phyloP scores from a whole-genome alignment of 2,329 filamentous ascomycete genomes.

The Celoporthe dispersa region DNA sequence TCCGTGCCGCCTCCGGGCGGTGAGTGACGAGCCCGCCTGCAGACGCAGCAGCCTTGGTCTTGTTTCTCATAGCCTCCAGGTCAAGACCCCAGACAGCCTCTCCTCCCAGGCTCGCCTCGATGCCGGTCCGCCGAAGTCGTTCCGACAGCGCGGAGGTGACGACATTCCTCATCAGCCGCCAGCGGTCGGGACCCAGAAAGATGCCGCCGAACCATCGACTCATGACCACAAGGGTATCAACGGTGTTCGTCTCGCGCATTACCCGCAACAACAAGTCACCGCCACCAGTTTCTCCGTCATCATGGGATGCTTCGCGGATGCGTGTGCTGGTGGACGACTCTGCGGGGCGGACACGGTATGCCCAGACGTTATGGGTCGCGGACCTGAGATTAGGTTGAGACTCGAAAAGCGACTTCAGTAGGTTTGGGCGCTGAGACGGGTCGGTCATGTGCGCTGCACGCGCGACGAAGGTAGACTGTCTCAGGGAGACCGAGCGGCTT shows the following conservation, averaged over 20 bases:
- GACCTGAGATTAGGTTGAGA: constrained; percentile 54
- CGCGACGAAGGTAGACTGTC: constrained; percentile 61
- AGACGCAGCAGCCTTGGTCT: constrained; percentile 39
- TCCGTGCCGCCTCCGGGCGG: constrained; percentile 69
- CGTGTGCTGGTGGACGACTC: constrained; percentile 42
- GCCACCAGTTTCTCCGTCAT: constrained; percentile 65
- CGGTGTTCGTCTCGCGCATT: constrained; percentile 54
- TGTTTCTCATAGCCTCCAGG: constrained; percentile 53
- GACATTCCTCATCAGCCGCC: constrained; percentile 64
- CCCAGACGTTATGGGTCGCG: constrained; percentile 65
- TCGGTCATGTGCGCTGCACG: constrained; percentile 50
- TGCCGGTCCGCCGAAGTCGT: constrained; percentile 48
- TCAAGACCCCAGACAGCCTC: constrained; percentile 67
- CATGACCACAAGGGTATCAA: constrained; percentile 61
- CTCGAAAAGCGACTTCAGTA: constrained; percentile 53
- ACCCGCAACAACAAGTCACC: constrained; percentile 60
- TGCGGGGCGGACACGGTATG: constrained; percentile 46
- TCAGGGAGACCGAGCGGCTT: constrained; percentile 56
- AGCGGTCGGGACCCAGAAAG: constrained; percentile 65
- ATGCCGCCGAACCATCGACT: constrained; percentile 67
- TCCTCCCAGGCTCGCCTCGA: constrained; percentile 46
- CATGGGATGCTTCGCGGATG: constrained; percentile 55
- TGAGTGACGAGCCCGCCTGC: constrained; percentile 70
- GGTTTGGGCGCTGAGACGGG: constrained; percentile 45
- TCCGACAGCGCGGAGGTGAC: constrained; percentile 60